Conservation (phyloP, 148 eudicot species). For the Salicornia ramosissima region DNA sequence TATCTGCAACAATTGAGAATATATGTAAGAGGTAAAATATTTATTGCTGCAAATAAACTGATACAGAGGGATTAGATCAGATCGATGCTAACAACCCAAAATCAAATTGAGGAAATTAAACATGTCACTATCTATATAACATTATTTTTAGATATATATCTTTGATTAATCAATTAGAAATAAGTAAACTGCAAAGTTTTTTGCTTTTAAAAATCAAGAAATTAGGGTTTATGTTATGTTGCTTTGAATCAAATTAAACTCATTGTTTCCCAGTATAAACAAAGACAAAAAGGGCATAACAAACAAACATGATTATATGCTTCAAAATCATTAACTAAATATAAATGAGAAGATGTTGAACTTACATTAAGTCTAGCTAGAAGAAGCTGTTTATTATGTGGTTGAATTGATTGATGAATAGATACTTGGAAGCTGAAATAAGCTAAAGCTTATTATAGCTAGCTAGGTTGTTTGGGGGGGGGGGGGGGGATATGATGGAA, state of each 20-base stretch:
- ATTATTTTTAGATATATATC: too few relatives aligned
- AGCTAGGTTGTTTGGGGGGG: background rate
- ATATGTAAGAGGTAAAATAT: too few relatives aligned
- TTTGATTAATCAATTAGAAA: too few relatives aligned
- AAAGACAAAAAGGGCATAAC: background rate
- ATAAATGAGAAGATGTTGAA: background rate
- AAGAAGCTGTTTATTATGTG: background rate
- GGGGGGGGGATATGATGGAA: background rate
- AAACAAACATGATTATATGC: background rate
- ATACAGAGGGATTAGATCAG: too few relatives aligned
- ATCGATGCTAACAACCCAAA: too few relatives aligned
- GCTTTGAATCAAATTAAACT: background rate
- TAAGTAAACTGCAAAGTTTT: too few relatives aligned
- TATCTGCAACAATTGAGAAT: too few relatives aligned
- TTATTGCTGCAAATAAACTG: too few relatives aligned
- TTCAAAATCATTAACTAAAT: background rate
- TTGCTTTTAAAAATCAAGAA: background rate
- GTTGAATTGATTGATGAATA: background rate
- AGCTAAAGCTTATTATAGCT: too few relatives aligned
- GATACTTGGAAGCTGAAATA: background rate
- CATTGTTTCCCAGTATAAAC: too few relatives aligned
- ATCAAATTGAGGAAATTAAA: too few relatives aligned
- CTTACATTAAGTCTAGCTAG: background rate
- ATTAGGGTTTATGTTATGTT: conserved; percentile 13
- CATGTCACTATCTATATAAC: too few relatives aligned